A percentile compares a stretch with the other conserved stretches of the same genome.
These are phyloP conservation scores for Venturia pyrina DNA, from an alignment of 2,329 filamentous ascomycete genomes.

Conservation along the genomic window DNA sequence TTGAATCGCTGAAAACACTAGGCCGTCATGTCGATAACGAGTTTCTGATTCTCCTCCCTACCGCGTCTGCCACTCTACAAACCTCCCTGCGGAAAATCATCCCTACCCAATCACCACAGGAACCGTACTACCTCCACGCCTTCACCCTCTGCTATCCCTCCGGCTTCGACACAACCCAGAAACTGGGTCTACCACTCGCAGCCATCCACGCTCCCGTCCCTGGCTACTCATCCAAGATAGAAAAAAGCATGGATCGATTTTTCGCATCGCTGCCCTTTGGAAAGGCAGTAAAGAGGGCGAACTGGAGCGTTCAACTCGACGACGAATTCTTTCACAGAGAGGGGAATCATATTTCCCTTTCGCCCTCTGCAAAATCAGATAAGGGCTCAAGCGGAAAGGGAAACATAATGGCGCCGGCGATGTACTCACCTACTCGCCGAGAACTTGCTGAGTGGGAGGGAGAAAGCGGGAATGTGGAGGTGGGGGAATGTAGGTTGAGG, in stretches of 20 bases:
- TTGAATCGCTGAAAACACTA: slow-evolving; percentile 37
- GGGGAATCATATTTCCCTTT: slow-evolving; percentile 32
- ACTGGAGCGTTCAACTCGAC: slow-evolving; percentile 41
- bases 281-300: slow-evolving; percentile 44
- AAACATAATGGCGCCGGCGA: slow-evolving; percentile 9
- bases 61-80: slow-evolving; percentile 13
- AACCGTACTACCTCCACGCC: slow-evolving; percentile 43
- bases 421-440: slow-evolving; percentile 1
- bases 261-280: slow-evolving; percentile 46
- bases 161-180: slow-evolving; percentile 47
- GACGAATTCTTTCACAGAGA: slow-evolving; percentile 29
- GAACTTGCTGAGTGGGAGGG: slow-evolving; percentile 22
- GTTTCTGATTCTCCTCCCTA: slow-evolving; percentile 47
- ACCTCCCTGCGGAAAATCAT: slow-evolving; percentile 9
- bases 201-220: slow-evolving; percentile 52
- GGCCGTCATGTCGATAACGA: slow-evolving; percentile 48
- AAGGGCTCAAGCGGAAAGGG: background rate
- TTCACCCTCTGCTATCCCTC: slow-evolving; percentile 48
- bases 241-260: slow-evolving; percentile 52
- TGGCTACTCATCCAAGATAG: slow-evolving; percentile 45
- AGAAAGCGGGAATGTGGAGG: slow-evolving; percentile 28
- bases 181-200: slow-evolving; percentile 42
- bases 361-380: background rate
- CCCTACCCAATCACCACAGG: slow-evolving; percentile 22
- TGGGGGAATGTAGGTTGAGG: slow-evolving; percentile 38